A percentile compares a stretch with the other conserved stretches of the same genome.
Conservation (phyloP, 768 basidiomycete species). For the Leucocoprinus leucothites region DNA sequence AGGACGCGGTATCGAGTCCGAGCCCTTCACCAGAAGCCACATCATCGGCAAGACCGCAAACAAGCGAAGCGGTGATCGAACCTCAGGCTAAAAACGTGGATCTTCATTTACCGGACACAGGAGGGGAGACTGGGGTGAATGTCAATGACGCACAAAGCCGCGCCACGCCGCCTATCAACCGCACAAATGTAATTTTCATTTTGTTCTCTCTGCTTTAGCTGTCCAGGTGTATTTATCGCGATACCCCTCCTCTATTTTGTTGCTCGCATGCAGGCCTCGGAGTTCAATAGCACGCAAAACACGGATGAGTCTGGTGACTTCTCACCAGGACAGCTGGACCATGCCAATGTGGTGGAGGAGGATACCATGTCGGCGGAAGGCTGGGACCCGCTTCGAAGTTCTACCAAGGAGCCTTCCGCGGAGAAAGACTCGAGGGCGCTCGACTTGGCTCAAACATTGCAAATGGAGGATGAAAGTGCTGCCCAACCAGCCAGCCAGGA, state of each 20-base stretch:
- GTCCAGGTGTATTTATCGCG: not conserved
- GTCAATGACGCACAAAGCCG: not conserved
- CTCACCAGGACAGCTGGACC: not conserved
- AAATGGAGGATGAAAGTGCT: conserved; percentile 20
- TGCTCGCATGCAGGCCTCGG: not conserved
- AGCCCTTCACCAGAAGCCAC: not conserved
- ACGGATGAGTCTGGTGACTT: not conserved
- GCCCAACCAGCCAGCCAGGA: conserved; percentile 5
- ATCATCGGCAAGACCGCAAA: not conserved
- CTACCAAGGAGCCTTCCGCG: not conserved
- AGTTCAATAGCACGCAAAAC: not conserved
- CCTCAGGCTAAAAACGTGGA: not conserved
- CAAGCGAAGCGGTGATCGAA: not conserved
- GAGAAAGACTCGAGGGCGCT: not conserved
- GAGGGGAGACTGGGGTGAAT: not conserved
- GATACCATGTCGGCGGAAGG: not conserved
- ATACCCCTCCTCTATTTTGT: not conserved
- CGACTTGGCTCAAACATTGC: not conserved
- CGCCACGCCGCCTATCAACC: not conserved
- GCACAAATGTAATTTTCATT: conserved; percentile 7
- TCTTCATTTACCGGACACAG: not conserved
- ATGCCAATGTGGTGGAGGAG: not conserved
- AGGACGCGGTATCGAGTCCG: not conserved
- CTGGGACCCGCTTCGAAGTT: conserved; percentile 8
- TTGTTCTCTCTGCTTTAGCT: not conserved